phyloP scores from a whole-genome alignment of 2,329 filamentous ascomycete species.

The Calonectria hongkongensis region DNA sequence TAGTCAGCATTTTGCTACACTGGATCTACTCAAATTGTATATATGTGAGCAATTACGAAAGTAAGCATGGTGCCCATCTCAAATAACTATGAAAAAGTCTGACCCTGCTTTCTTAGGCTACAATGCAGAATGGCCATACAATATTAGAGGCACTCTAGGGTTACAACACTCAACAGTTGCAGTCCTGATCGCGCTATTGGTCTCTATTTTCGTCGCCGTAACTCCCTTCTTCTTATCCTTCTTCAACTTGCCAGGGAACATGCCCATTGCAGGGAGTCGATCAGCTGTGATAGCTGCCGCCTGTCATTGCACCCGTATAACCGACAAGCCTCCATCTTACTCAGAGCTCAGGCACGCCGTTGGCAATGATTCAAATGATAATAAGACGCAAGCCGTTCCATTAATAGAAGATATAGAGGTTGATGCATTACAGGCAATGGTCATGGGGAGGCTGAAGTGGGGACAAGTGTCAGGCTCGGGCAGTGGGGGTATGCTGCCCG shows the following conservation, averaged over 20 bases:
- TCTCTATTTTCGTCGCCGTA: slow-evolving; percentile 32
- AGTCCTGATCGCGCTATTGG: slow-evolving; percentile 28
- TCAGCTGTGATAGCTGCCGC: slow-evolving; percentile 47
- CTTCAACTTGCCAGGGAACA: slow-evolving; percentile 40
- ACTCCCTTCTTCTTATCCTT: slow-evolving; percentile 36
- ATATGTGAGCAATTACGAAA: slow-evolving; percentile 48
- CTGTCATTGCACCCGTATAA: slow-evolving; percentile 27
- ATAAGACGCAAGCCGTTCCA: background rate
- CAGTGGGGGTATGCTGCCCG: slow-evolving; percentile 28
- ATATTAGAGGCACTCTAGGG: slow-evolving; percentile 4
- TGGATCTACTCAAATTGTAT: slow-evolving; percentile 50
- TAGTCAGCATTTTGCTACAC: slow-evolving; percentile 43
- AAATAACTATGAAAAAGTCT: background rate
- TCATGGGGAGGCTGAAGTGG: slow-evolving; percentile 41
- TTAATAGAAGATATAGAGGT: slow-evolving; percentile 31
- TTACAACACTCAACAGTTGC: slow-evolving; percentile 43
- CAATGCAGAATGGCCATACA: slow-evolving; percentile 23
- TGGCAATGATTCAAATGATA: slow-evolving; percentile 10
- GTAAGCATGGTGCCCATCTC: background rate
- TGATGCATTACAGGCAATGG: slow-evolving; percentile 24
- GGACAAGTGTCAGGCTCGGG: slow-evolving; percentile 30
- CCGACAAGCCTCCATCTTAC: slow-evolving; percentile 8
- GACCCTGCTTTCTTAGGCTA: slow-evolving; percentile 27
- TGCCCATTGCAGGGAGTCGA: slow-evolving; percentile 42
- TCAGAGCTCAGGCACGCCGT: slow-evolving; percentile 16